Percentiles rank a stretch among this genome's conserved stretches.
Conservation (phyloP, 768 basidiomycete species). For the Leccinellum albellum region DNA sequence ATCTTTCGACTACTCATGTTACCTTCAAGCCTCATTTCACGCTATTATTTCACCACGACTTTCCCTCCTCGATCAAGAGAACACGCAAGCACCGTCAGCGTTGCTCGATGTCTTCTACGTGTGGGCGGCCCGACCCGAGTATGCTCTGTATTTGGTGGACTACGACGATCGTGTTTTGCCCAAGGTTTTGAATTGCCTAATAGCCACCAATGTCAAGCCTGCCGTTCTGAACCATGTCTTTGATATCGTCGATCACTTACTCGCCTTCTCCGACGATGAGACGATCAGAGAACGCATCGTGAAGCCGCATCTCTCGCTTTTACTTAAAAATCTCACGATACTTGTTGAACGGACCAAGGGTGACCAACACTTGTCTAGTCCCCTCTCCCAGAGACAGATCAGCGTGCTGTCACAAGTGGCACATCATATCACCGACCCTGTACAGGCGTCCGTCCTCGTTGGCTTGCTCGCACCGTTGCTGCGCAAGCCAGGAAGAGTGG, state of each 20-base stretch:
- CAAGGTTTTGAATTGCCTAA: conserved; percentile 77
- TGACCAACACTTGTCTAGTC: conserved; percentile 47
- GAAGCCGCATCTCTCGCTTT: conserved; percentile 63
- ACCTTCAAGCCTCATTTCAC: conserved; percentile 61
- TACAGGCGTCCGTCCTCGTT: conserved; percentile 72
- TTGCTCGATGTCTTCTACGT: conserved; percentile 32
- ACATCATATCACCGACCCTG: conserved; percentile 61
- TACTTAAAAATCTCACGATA: conserved; percentile 68
- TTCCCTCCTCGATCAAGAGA: conserved; percentile 27
- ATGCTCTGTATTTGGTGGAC: conserved; percentile 61
- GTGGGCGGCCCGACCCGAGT: conserved; percentile 62
- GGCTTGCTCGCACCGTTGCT: conserved; percentile 75
- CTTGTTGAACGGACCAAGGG: conserved; percentile 64
- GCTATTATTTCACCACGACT: conserved; percentile 83
- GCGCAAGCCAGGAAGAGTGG: conserved; percentile 66
- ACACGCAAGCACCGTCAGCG: neutral
- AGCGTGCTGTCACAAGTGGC: conserved; percentile 76
- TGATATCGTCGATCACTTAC: conserved; percentile 75
- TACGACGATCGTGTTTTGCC: conserved; percentile 68
- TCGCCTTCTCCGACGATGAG: conserved; percentile 52
- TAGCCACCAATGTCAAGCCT: conserved; percentile 83
- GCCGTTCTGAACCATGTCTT: conserved; percentile 59
- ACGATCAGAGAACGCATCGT: conserved; percentile 51
- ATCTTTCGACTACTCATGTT: conserved; percentile 71
- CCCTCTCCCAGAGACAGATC: conserved; percentile 79